These are phyloP conservation scores for Ceratocystis huliohia DNA, from an alignment of 2,329 filamentous ascomycete genomes.

Conservation along the genomic window DNA sequence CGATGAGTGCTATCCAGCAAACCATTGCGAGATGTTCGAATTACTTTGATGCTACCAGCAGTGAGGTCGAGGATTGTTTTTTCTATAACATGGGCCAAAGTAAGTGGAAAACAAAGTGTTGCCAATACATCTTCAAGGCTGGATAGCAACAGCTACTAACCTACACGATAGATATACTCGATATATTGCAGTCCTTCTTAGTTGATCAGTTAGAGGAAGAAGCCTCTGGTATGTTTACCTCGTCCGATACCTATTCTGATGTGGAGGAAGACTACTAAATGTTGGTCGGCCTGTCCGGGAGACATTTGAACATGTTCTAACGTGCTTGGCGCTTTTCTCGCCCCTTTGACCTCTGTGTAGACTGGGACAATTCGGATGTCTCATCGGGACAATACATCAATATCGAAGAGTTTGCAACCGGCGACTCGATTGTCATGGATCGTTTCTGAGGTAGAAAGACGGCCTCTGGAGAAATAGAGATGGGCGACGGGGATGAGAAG, in stretches of 20 bases:
- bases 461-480: not conserved
- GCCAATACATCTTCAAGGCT: no score
- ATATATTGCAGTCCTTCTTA: slow-evolving; percentile 41
- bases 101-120: slow-evolving; percentile 26
- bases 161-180: slow-evolving; percentile 30
- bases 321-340: not conserved
- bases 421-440: not conserved
- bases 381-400: slow-evolving; percentile 13
- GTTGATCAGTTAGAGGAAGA: slow-evolving; percentile 48
- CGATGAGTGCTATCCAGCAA: slow-evolving; percentile 33
- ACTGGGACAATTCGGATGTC: slow-evolving; percentile 14
- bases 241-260: slow-evolving; percentile 10
- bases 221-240: slow-evolving; percentile 40
- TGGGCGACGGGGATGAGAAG: not conserved
- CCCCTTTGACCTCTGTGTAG: not conserved
- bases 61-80: slow-evolving; percentile 26
- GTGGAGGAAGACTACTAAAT: slow-evolving; percentile 5
- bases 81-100: slow-evolving; percentile 30
- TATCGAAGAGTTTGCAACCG: slow-evolving; percentile 1
- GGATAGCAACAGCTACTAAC: not conserved
- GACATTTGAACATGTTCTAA: slow-evolving; percentile 15
- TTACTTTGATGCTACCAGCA: slow-evolving; percentile 31
- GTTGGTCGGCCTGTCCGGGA: not conserved
- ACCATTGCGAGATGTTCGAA: slow-evolving; percentile 33
- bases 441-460: not conserved